Base-by-base conservation (phyloP, 768 basidiomycete genomes). In the Boletellus sp. region DNA sequence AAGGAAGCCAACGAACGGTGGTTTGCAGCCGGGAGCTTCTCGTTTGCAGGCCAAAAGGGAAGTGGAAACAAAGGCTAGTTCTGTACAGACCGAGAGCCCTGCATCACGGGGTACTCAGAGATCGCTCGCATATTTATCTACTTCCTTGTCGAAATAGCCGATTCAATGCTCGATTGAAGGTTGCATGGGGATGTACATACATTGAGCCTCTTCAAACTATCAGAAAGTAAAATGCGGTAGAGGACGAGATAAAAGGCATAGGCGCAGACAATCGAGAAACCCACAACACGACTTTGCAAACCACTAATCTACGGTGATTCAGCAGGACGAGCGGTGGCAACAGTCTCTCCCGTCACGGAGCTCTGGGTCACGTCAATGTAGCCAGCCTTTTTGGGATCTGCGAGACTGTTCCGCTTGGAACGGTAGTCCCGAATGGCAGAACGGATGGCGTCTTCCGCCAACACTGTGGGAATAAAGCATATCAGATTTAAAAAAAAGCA, bases 391-490 rank as follows among this genome's bases (percentile, higher is more conserved):
- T 78, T 78, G 20, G 78, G 74, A 53, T 78, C 74, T 19, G 71
- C 52, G 58, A 76, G 55, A 52, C 69, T 75, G 53, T 68, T 72
- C 49, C 91, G 85, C 76, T 99, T 99, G 52, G 81, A 80, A 63
- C 84, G 82, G 74, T 98, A 98, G 67, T 98, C 88, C 59, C 91
- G 89, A 70, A 99, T 99, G 37, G 96, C 96, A 11, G 94, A 95
- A 46, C 90, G 91, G 70, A 99, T 99, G 50, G 96, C 96, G 69
- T 99, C 96, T 72, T 99, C 96, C 13, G 96, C 94, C 57, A 97
- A 72, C 87, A 97, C 90, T 85, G 65, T 53, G 66, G 57, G 47
- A 57, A 35, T 36, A n/a, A 4, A 9, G 31, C n/a, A 44, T 54
- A 58, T 70, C 54, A 68, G 56, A 60, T 54, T n/a, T n/a, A n/a